Evolutionary conservation across 2,329 filamentous ascomycete species (phyloP).

Genomic region (Zarea fungicola): DNA sequence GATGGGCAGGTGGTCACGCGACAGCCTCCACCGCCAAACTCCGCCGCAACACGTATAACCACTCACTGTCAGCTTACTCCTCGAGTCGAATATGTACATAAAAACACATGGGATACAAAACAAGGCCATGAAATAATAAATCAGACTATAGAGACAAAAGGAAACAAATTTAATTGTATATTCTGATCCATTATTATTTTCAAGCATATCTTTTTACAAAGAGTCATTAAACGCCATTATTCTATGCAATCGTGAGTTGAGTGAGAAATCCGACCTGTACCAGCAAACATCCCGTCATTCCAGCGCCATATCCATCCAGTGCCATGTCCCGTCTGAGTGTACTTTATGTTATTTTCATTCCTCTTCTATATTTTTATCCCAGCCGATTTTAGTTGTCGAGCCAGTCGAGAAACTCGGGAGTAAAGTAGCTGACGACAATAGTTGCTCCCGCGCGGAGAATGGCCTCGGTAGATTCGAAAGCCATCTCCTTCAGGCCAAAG

Average conservation of each 20-base stretch:
- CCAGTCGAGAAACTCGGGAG: slow-evolving; percentile 71
- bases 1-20: slow-evolving; percentile 1
- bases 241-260: slow-evolving; percentile 2
- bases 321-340: background rate
- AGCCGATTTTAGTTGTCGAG: slow-evolving; percentile 41
- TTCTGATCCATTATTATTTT: slow-evolving; percentile 5
- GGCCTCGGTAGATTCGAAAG: slow-evolving; percentile 88
- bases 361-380: background rate
- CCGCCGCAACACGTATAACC: too few relatives aligned
- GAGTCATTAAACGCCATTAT: slow-evolving; percentile 1
- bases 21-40: slow-evolving; percentile 1
- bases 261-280: too few relatives aligned
- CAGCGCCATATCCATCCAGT: background rate
- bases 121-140: too few relatives aligned
- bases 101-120: too few relatives aligned
- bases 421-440: slow-evolving; percentile 93
- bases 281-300: background rate
- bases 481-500: slow-evolving; percentile 92
- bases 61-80: background rate
- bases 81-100: slow-evolving; percentile 2
- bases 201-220: background rate
- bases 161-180: too few relatives aligned
- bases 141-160: too few relatives aligned
- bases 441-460: slow-evolving; percentile 89
- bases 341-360: background rate